phyloP scores from a whole-genome alignment of 176 grass and related monocot species.

The Cocos nucifera region DNA sequence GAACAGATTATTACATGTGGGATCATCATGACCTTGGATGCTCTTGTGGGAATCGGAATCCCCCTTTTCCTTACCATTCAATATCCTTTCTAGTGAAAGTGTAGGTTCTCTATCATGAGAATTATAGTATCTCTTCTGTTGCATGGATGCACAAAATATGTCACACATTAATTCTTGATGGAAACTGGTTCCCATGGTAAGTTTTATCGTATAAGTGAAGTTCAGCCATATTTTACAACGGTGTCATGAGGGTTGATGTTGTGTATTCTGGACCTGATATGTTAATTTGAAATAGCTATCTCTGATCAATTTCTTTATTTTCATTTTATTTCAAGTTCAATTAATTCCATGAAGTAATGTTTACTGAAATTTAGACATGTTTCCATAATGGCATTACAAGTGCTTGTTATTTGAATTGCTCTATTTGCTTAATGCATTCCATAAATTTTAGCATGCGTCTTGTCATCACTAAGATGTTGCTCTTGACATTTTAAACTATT shows the following conservation, averaged over 20 bases:
- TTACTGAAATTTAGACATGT: too few species aligned
- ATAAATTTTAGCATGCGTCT: background rate
- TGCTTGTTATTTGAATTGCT: too few species aligned
- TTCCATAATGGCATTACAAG: too few species aligned
- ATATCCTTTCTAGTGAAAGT: too few species aligned
- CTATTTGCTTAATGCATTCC: too few species aligned
- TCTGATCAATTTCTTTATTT: background rate
- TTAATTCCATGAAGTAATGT: background rate
- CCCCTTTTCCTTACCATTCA: too few species aligned
- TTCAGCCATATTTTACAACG: background rate
- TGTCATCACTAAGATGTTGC: background rate
- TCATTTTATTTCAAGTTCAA: background rate
- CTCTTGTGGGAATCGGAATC: too few species aligned
- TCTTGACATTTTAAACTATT: background rate
- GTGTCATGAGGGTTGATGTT: background rate
- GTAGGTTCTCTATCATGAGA: background rate
- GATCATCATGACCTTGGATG: too few species aligned
- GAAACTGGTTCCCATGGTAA: too few species aligned
- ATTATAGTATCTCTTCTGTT: background rate
- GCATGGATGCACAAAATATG: background rate
- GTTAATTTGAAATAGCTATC: background rate
- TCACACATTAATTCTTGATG: too few species aligned
- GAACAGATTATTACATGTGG: too few species aligned
- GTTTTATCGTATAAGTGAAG: too few species aligned
- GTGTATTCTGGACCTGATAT: background rate